Conservation (phyloP, 768 basidiomycete genomes). For the Leucocoprinus sp. region DNA sequence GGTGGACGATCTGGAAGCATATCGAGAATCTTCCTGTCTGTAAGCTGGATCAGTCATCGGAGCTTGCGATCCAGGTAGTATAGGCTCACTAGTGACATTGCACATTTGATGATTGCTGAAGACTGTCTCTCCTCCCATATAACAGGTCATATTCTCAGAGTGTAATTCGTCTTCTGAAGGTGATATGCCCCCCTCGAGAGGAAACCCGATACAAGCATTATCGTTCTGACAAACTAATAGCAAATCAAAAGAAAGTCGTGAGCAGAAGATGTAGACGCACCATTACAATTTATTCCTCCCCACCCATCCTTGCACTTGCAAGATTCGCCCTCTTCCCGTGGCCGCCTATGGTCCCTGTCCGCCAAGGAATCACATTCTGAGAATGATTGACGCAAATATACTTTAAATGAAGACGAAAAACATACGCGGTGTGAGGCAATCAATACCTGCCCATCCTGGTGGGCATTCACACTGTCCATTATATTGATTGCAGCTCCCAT, state of each 20-base stretch:
- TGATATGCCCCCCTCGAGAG: constrained; percentile 33
- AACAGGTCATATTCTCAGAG: constrained; percentile 70
- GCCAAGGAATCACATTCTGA: constrained; percentile 91
- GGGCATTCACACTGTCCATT: constrained; percentile 97
- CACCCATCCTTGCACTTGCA: constrained; percentile 94
- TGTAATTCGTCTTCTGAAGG: constrained; percentile 11
- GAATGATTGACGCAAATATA: background rate
- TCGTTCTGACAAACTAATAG: constrained; percentile 77
- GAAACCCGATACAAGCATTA: constrained; percentile 72
- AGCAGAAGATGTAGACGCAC: constrained; percentile 32
- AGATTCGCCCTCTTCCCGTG: constrained; percentile 63
- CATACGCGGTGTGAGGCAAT: constrained; percentile 84
- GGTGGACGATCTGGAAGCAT: constrained; percentile 84
- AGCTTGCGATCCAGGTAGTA: background rate
- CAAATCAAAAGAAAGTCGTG: background rate
- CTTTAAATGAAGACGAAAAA: constrained; percentile 7
- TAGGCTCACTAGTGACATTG: constrained; percentile 84
- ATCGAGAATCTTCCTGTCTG: constrained; percentile 93
- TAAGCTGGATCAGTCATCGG: background rate
- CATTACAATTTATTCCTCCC: constrained; percentile 97
- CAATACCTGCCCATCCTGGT: constrained; percentile 95
- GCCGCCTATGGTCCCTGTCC: constrained; percentile 78
- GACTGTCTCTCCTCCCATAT: constrained; percentile 89
- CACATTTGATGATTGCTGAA: constrained; percentile 97
- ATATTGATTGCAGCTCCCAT: constrained; percentile 81